phyloP scores from a whole-genome alignment of 2,329 filamentous ascomycete species.

The Monosporascus sp. region DNA sequence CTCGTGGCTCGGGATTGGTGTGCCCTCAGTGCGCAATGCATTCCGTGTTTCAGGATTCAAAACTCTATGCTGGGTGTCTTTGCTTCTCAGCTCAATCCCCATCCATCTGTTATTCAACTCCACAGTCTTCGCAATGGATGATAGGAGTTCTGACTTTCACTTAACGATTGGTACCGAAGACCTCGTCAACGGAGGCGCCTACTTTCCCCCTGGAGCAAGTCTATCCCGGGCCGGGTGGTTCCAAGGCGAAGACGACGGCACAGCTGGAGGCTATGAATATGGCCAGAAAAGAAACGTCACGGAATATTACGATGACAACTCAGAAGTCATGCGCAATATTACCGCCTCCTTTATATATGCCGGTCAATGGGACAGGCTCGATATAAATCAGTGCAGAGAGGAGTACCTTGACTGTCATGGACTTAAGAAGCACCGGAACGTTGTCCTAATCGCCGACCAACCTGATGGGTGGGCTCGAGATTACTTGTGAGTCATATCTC shows the following conservation, averaged over 20 bases:
- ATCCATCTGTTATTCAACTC: constrained; percentile 19
- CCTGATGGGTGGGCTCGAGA: constrained; percentile 15
- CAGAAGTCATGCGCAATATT: constrained; percentile 5
- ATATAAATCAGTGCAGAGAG: constrained; percentile 6
- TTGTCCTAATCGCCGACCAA: constrained; percentile 12
- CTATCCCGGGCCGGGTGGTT: background rate
- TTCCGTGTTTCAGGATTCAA: constrained; percentile 14
- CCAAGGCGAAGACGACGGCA: background rate
- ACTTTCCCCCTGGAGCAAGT: constrained; percentile 10
- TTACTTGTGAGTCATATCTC: constrained; percentile 7
- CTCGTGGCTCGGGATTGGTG: constrained; percentile 39
- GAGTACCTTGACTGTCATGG: constrained; percentile 11
- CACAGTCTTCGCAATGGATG: constrained; percentile 8
- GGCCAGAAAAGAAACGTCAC: constrained; percentile 3
- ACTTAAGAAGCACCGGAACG: constrained; percentile 6
- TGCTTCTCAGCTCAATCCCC: constrained; percentile 15
- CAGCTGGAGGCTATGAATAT: background rate
- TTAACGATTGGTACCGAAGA: constrained; percentile 16
- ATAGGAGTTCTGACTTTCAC: constrained; percentile 9
- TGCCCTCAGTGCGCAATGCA: constrained; percentile 35
- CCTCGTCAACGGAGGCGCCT: constrained; percentile 10
- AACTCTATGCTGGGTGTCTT: constrained; percentile 9
- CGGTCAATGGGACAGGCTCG: constrained; percentile 4
- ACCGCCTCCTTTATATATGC: constrained; percentile 1
- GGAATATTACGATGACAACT: constrained; percentile 3